Evolutionary conservation across 768 basidiomycete species (phyloP).

Genomic region (Suillus clintonianus): DNA sequence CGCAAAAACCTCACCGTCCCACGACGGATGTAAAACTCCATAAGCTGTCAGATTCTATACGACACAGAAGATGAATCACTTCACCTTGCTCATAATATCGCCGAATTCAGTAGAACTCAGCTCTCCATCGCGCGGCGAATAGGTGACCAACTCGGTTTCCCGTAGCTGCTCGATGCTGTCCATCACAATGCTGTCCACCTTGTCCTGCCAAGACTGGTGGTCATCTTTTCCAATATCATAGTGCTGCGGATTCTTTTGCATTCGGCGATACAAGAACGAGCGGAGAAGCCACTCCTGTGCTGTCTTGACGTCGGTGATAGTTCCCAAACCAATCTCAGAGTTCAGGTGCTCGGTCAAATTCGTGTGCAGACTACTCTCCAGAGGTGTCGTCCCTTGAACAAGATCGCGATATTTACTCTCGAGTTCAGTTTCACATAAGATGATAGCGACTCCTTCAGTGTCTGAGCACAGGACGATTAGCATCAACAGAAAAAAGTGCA

Average conservation of each 20-base stretch:
- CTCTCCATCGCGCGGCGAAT: constrained; percentile 40
- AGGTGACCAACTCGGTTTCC: constrained; percentile 59
- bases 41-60: constrained; percentile 8
- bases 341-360: constrained; percentile 92
- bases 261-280: constrained; percentile 86
- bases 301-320: constrained; percentile 66
- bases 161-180: constrained; percentile 63
- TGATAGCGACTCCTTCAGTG: constrained; percentile 79
- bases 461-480: constrained; percentile 45
- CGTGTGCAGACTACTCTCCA: constrained; percentile 85
- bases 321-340: constrained; percentile 87
- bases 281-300: constrained; percentile 84
- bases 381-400: constrained; percentile 66
- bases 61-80: constrained; percentile 3
- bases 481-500: not conserved
- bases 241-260: constrained; percentile 78
- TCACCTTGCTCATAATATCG: constrained; percentile 85
- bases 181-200: constrained; percentile 72
- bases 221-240: constrained; percentile 66
- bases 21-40: constrained; percentile 74
- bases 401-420: constrained; percentile 73
- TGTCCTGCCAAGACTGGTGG: constrained; percentile 66
- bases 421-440: constrained; percentile 75
- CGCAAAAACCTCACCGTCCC: constrained; percentile 50
- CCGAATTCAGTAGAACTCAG: constrained; percentile 74